Percentiles rank a stretch among this genome's conserved stretches.
Evolutionary conservation across 441 rosid genomes (phyloP).

Genomic region (Melastoma candidum): DNA sequence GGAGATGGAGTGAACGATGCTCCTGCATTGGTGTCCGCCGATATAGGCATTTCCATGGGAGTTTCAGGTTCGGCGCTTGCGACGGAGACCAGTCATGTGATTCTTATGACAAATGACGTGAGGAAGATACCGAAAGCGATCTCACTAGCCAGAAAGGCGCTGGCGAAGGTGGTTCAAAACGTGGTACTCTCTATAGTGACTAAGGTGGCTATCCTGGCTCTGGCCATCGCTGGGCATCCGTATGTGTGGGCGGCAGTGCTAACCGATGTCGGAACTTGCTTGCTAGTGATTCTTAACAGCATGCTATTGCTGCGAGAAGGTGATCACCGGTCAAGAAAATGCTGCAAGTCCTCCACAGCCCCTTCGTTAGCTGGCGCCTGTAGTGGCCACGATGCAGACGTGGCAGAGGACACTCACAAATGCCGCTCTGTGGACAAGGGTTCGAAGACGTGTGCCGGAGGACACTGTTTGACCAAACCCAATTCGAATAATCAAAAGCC

Average conservation of each 20-base stretch:
- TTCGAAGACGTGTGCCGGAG: conserved; percentile 4
- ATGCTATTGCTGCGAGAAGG: conserved; percentile 52
- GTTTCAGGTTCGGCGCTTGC: conserved; percentile 90
- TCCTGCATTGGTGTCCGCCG: conserved; percentile 78
- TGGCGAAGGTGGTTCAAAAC: conserved; percentile 56
- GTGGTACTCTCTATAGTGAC: conserved; percentile 44
- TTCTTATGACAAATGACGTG: conserved; percentile 84
- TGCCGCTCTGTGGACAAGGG: conserved; percentile 14
- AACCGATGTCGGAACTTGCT: conserved; percentile 71
- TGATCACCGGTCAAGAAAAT: conserved; percentile 14
- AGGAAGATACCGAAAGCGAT: conserved; percentile 65
- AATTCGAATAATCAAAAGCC: too few relatives aligned
- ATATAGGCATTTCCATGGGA: conserved; percentile 94
- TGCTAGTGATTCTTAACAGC: conserved; percentile 74
- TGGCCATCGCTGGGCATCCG: conserved; percentile 79
- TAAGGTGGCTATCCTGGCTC: conserved; percentile 47
- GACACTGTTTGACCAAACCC: conserved; percentile 1
- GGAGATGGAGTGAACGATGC: conserved; percentile 95
- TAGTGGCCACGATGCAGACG: neutral
- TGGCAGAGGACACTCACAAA: conserved; percentile 13
- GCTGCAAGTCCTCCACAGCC: conserved; percentile 18
- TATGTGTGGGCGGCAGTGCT: conserved; percentile 91
- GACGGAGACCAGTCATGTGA: conserved; percentile 61
- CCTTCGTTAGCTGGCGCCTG: neutral
- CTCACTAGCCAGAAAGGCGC: conserved; percentile 41